Evolutionary conservation across 768 basidiomycete genomes (phyloP), one percentile per base, ranked within the genome.

Genomic region (Neoboletus subvelutipes): DNA sequence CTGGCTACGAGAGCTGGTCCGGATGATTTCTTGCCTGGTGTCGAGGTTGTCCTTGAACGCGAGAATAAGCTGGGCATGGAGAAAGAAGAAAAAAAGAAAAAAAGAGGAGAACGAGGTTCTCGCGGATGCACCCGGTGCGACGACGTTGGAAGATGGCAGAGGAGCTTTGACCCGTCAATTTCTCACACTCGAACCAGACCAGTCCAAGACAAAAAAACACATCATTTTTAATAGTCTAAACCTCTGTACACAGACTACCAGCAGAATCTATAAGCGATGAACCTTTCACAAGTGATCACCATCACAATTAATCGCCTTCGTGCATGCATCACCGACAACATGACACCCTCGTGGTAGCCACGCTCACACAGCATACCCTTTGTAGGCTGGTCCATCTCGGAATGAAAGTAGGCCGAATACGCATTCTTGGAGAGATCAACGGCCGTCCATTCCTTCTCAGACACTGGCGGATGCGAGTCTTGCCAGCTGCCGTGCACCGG

Each of bases 41-140:
- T 80, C 22, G 87, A 87, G 54, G 76, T 78, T 47, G 86, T 86
- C 51, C 87, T 81, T 60, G 83, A 69, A 64, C 87, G 83, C 70
- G 87, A 87, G 74, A 89, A 89, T 74, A 88, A 68, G 72, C 83
- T 86, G 77, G 82, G 86, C 87, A 89, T 88, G 75, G 79, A 71
- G 66, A 60, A 31, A n/a, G n/a, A n/a, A n/a, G n/a, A n/a, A 37
- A 54, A n/a, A 45, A 24, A 24, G 45, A 24, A 29, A 48, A 47
- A 40, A 31, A 36, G 29, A 34, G 17, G 50, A 46, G 28, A 40
- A 56, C 24, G 52, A 39, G 39, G 41, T 41, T 33, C 48, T 45
- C 46, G 64, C 52, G 56, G 54, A 11, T 48, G 36, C 24, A 56
- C 26, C 52, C 57, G 50, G 13, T 54, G 62, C 52, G 56, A 63